Evolutionary conservation across 352 stramenopile genomes (phyloP), one percentile per base, ranked within the genome.

Genomic region (Phytophthora multivora): DNA sequence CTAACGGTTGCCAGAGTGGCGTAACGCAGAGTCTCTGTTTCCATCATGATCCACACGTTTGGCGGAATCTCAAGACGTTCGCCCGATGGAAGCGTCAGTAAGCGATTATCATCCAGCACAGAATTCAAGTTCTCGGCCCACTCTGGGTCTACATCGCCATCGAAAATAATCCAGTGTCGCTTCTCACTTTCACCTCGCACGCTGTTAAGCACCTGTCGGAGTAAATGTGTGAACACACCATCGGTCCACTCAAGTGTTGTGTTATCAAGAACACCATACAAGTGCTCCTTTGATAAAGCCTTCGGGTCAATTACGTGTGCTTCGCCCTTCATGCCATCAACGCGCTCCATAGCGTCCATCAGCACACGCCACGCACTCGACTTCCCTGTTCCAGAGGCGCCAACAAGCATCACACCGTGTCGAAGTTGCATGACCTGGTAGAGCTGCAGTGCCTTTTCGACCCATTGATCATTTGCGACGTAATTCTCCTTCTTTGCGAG

Each of bases 61-160:
- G 92, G 75, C 13, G 97, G 97, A 47, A 99, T 98, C 61, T 95
- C 90, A 13, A 99, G 82, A 19, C 98, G 95, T 71, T 99, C 98
- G 46, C 98, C 98, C 21, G 94, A 99, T 3, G 98, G 98, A 31
- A 99, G 83, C 10, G 98, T 99, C 18, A 99, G 77, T 28, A 99
- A 70, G 21, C 98, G 98, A 82, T 99, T 99, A 75, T 99, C 98
- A 73, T 99, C 98, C 23, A 99, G 82, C n/a, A 99, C 97, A 30
- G 93, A 99, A 81, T 99, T 99, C 35, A 99, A 89, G 72, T 99
- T 99, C 73, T 99, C 98, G 31, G 97, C 98, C 98, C 98, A 99
- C 71, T 99, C 96, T n/a, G 98, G 98, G 76, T 99, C 98, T 18
- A 99, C 98, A 70, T 99, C 97, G 45, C 98, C 98, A 81, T 99